phyloP scores from a whole-genome alignment of 192 early-diverging fungal genomes.

The Rhizophagus prolifer region DNA sequence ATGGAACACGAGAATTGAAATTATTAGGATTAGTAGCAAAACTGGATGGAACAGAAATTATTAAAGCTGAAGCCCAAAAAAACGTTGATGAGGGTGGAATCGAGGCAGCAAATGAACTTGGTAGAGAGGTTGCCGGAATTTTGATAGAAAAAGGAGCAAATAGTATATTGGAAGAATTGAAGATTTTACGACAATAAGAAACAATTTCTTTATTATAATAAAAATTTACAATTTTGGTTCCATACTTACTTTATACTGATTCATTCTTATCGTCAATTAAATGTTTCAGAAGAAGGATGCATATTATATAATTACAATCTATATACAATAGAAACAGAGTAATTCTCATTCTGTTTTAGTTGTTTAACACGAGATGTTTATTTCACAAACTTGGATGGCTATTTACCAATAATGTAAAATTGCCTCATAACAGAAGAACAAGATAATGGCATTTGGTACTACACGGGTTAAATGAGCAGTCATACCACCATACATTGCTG shows the following conservation, averaged over 20 bases:
- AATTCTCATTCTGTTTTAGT: neutral
- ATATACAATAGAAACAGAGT: neutral
- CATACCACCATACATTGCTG: slow-evolving; percentile 92
- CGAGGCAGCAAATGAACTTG: slow-evolving; percentile 41
- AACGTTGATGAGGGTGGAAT: slow-evolving; percentile 37
- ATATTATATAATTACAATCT: neutral
- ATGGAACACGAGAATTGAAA: slow-evolving; percentile 38
- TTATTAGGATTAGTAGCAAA: slow-evolving; percentile 71
- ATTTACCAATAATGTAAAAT: slow-evolving; percentile 50
- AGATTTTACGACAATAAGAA: neutral
- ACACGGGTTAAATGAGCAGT: slow-evolving; percentile 91
- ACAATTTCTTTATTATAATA: neutral
- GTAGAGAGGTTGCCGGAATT: slow-evolving; percentile 38
- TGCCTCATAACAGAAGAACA: slow-evolving; percentile 87
- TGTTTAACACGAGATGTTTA: neutral
- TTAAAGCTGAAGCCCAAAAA: slow-evolving; percentile 48
- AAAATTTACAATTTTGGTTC: neutral
- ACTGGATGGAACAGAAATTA: slow-evolving; percentile 70
- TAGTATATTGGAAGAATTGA: slow-evolving; percentile 33
- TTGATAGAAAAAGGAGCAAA: slow-evolving; percentile 45
- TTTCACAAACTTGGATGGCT: neutral
- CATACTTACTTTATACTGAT: too few species aligned
- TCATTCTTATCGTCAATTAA: too few species aligned
- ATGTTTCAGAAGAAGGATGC: neutral
- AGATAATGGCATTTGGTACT: slow-evolving; percentile 93